These are phyloP conservation scores for Zarea fungicola DNA, from an alignment of 2,329 filamentous ascomycete species.

Conservation along the genomic window DNA sequence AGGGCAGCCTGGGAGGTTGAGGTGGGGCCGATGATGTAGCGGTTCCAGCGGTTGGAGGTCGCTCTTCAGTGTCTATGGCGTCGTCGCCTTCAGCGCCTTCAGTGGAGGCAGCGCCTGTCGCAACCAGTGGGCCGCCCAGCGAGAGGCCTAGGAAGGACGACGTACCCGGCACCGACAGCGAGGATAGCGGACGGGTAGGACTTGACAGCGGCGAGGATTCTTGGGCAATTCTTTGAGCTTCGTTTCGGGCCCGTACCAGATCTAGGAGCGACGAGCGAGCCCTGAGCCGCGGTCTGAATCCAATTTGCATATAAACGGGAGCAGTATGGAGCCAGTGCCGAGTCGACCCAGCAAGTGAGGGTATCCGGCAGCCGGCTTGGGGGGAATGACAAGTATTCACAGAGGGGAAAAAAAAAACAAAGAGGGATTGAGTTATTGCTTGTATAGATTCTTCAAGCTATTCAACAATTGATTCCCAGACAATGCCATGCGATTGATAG, in stretches of 20 bases:
- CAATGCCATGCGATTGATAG: slow-evolving; percentile 1
- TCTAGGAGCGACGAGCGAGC: slow-evolving; percentile 14
- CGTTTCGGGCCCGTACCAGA: slow-evolving; percentile 13
- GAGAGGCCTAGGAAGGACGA: not conserved
- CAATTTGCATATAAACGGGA: slow-evolving; percentile 14
- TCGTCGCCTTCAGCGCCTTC: not conserved
- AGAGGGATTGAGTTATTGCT: too few relatives aligned
- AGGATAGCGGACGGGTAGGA: not conserved
- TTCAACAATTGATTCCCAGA: not conserved
- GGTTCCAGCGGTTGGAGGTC: slow-evolving; percentile 18
- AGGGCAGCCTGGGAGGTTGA: slow-evolving; percentile 15
- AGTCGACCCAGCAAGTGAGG: not conserved
- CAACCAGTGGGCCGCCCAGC: not conserved
- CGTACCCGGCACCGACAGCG: not conserved
- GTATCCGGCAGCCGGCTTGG: too few relatives aligned
- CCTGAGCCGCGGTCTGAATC: slow-evolving; percentile 14
- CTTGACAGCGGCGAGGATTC: slow-evolving; percentile 9
- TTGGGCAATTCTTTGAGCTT: slow-evolving; percentile 11
- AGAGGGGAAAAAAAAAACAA: too few relatives aligned
- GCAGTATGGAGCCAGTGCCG: not conserved
- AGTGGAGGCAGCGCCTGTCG: not conserved
- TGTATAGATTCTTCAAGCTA: not conserved
- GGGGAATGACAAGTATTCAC: too few relatives aligned
- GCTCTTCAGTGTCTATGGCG: too few relatives aligned
- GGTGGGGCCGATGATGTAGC: slow-evolving; percentile 27